Evolutionary conservation across 2,329 filamentous ascomycete genomes (phyloP).

Genomic region (Cryphonectria naterciae): DNA sequence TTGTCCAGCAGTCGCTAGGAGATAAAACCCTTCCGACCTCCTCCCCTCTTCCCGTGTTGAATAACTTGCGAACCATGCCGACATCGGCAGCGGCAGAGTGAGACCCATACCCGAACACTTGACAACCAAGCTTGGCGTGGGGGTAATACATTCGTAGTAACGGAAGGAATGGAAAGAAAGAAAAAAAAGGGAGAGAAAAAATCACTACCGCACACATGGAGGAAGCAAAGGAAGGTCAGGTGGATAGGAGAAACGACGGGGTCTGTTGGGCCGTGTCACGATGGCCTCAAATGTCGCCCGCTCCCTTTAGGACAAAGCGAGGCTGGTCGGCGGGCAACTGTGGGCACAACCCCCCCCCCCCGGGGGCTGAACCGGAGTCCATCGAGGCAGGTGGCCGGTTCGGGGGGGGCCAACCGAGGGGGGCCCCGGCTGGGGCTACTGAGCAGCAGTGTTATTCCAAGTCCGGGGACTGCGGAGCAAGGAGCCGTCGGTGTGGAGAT

Average conservation of each 20-base stretch:
- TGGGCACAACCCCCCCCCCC: not conserved
- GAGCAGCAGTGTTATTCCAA: not conserved
- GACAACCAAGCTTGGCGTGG: not conserved
- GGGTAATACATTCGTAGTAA: not conserved
- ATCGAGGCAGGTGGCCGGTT: not conserved
- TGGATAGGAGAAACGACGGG: conserved; percentile 35
- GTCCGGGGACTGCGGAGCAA: conserved; percentile 20
- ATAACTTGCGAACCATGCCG: not conserved
- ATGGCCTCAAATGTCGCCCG: not conserved
- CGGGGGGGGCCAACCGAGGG: conserved; percentile 8
- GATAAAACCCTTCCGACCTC: too few relatives aligned
- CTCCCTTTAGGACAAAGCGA: not conserved
- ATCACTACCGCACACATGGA: not conserved
- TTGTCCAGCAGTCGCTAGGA: not conserved
- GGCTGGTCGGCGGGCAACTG: not conserved
- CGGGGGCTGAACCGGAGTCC: not conserved
- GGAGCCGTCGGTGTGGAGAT: conserved; percentile 5
- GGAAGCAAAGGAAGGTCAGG: not conserved
- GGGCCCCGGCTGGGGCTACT: not conserved
- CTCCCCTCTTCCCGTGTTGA: not conserved
- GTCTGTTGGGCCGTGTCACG: not conserved
- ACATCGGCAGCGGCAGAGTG: not conserved
- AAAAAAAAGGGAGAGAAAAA: not conserved
- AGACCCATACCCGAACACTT: not conserved
- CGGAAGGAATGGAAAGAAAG: too few relatives aligned